Evolutionary conservation across 2,329 filamentous ascomycete genomes (phyloP).

Genomic region (Pyrenochaeta sp.): DNA sequence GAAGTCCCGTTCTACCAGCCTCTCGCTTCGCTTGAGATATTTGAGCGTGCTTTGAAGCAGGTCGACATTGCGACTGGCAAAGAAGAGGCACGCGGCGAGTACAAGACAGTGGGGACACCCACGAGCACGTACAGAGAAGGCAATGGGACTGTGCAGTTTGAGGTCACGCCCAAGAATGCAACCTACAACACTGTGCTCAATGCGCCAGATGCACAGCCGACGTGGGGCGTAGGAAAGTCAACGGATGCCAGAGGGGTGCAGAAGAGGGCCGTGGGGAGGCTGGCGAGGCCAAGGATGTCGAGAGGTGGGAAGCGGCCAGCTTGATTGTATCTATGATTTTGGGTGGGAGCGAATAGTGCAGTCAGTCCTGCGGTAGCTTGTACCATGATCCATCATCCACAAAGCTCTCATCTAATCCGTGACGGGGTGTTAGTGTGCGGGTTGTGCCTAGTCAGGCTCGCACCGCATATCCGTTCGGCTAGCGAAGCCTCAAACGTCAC

Average conservation of each 20-base stretch:
- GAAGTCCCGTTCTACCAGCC: constrained; percentile 66
- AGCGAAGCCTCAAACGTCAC: constrained; percentile 13
- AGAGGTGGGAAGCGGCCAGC: constrained; percentile 21
- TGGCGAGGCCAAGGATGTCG: constrained; percentile 26
- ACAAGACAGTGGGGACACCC: constrained; percentile 46
- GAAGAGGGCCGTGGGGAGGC: constrained; percentile 24
- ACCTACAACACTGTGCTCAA: constrained; percentile 59
- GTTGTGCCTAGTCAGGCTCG: background rate
- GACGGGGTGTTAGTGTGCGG: background rate
- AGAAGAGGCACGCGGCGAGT: constrained; percentile 29
- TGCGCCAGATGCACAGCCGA: constrained; percentile 50
- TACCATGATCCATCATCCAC: too few species aligned
- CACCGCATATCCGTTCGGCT: background rate
- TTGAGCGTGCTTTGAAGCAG: constrained; percentile 59
- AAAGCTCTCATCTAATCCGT: background rate
- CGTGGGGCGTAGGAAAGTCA: constrained; percentile 28
- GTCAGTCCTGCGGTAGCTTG: too few species aligned
- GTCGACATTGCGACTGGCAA: constrained; percentile 61
- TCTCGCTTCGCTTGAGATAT: constrained; percentile 58
- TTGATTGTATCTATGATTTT: background rate
- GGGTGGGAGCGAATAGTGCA: too few species aligned
- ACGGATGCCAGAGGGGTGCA: constrained; percentile 16
- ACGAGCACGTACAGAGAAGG: constrained; percentile 54
- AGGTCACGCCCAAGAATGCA: constrained; percentile 53
- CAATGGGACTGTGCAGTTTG: constrained; percentile 56